Evolutionary conservation across 768 basidiomycete species (phyloP).

Genomic region (Lentinula edodes): DNA sequence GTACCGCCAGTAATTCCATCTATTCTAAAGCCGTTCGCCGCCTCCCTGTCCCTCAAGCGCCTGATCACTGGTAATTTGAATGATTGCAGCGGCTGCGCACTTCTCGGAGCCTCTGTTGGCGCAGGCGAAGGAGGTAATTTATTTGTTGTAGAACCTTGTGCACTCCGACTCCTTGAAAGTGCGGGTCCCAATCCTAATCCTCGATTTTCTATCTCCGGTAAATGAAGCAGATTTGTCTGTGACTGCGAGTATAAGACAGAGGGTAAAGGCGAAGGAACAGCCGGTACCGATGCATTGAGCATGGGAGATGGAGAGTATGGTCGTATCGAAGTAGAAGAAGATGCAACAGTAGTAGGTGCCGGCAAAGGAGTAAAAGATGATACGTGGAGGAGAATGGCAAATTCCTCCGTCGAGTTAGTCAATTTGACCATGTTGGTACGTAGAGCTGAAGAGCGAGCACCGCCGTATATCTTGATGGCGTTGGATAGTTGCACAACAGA

Average conservation of each 20-base stretch:
- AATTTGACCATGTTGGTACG: constrained; percentile 70
- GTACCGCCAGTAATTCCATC: neutral
- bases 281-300: constrained; percentile 23
- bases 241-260: constrained; percentile 6
- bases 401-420: constrained; percentile 81
- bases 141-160: constrained; percentile 42
- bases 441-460: constrained; percentile 53
- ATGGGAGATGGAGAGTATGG: constrained; percentile 61
- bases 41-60: constrained; percentile 7
- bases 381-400: constrained; percentile 80
- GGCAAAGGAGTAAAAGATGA: constrained; percentile 69
- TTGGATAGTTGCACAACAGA: constrained; percentile 74
- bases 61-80: constrained; percentile 32
- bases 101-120: constrained; percentile 40
- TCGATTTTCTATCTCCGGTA: constrained; percentile 38
- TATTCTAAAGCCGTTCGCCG: neutral
- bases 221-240: constrained; percentile 14
- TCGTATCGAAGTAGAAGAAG: constrained; percentile 21
- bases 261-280: neutral
- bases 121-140: constrained; percentile 24
- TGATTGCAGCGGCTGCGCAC: constrained; percentile 45
- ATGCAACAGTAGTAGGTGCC: constrained; percentile 18
- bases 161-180: constrained; percentile 56
- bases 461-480: constrained; percentile 60
- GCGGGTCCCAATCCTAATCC: constrained; percentile 33